phyloP scores from a whole-genome alignment of 129 eudicot species.

The Sambucus nigra region DNA sequence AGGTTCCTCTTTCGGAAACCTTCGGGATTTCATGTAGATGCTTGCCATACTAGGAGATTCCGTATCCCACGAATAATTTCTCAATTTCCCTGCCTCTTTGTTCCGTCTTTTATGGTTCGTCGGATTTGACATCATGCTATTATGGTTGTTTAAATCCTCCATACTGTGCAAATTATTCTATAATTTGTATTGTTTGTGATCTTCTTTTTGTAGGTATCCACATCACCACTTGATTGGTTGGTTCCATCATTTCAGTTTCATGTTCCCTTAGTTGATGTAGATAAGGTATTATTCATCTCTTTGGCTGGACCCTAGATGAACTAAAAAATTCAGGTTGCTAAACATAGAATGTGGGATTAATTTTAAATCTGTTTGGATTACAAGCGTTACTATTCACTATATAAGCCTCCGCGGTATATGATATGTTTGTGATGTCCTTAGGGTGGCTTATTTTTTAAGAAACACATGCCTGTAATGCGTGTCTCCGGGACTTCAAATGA shows the following conservation, averaged over 20 bases:
- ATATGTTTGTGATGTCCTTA: too few relatives aligned
- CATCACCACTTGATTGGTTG: constrained; percentile 56
- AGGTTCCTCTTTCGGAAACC: too few relatives aligned
- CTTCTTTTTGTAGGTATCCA: constrained; percentile 35
- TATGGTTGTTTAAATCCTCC: constrained; percentile 3
- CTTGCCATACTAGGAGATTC: neutral
- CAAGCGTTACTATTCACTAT: too few relatives aligned
- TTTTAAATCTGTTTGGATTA: too few relatives aligned
- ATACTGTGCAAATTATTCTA: constrained; percentile 1
- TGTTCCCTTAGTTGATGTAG: constrained; percentile 92
- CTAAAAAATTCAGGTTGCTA: neutral
- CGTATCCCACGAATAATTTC: neutral
- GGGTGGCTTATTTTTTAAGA: too few relatives aligned
- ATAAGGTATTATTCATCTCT: constrained; percentile 42
- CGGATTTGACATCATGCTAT: constrained; percentile 4
- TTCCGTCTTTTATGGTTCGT: constrained; percentile 3
- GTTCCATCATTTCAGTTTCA: constrained; percentile 62
- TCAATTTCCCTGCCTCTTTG: constrained; percentile 4
- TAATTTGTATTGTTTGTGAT: neutral
- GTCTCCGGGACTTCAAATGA: too few relatives aligned
- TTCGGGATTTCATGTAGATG: neutral
- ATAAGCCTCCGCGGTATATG: too few relatives aligned
- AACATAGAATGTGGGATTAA: too few relatives aligned
- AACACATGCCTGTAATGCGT: too few relatives aligned
- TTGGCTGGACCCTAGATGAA: neutral